Percentiles rank a stretch among this genome's conserved stretches.
These are phyloP conservation scores for Zygoascus hellenicus DNA, from an alignment of 1,139 yeast genomes.

Conservation along the genomic window DNA sequence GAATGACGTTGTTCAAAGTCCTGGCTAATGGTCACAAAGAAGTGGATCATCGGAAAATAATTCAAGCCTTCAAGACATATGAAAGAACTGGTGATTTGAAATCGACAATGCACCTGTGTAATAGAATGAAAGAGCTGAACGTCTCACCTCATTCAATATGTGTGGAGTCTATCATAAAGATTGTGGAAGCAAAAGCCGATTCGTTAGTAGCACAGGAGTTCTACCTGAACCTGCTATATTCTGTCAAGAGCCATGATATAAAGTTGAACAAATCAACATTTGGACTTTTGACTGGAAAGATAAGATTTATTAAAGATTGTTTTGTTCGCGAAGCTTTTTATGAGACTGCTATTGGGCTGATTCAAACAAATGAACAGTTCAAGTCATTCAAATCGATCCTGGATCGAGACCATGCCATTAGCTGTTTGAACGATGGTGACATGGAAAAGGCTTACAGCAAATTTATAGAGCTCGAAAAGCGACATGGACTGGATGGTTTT, in stretches of 20 bases:
- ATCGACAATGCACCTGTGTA: constrained; percentile 14
- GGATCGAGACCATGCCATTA: constrained; percentile 2
- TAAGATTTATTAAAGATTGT: constrained; percentile 8
- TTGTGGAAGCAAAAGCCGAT: constrained; percentile 11
- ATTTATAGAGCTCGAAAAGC: not conserved
- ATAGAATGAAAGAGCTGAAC: constrained; percentile 13
- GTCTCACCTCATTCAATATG: constrained; percentile 14
- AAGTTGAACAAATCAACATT: constrained; percentile 6
- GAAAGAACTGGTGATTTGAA: constrained; percentile 4
- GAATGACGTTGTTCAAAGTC: not conserved
- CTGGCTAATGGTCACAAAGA: not conserved
- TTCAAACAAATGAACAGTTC: not conserved
- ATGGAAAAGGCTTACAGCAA: constrained; percentile 1
- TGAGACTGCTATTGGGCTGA: not conserved
- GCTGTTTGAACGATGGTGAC: constrained; percentile 11
- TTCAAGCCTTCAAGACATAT: not conserved
- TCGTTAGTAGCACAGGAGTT: constrained; percentile 8
- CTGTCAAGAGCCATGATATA: constrained; percentile 2
- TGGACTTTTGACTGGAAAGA: constrained; percentile 11
- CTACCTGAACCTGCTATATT: constrained; percentile 13
- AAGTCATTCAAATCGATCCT: constrained; percentile 1
- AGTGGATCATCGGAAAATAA: not conserved
- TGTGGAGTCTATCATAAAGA: constrained; percentile 10
- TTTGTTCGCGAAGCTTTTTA: constrained; percentile 5
- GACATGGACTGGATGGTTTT: not conserved